These are phyloP conservation scores for Prorocentrum cordatum DNA, from an alignment of 169 alveolate genomes.

Conservation along the genomic window DNA sequence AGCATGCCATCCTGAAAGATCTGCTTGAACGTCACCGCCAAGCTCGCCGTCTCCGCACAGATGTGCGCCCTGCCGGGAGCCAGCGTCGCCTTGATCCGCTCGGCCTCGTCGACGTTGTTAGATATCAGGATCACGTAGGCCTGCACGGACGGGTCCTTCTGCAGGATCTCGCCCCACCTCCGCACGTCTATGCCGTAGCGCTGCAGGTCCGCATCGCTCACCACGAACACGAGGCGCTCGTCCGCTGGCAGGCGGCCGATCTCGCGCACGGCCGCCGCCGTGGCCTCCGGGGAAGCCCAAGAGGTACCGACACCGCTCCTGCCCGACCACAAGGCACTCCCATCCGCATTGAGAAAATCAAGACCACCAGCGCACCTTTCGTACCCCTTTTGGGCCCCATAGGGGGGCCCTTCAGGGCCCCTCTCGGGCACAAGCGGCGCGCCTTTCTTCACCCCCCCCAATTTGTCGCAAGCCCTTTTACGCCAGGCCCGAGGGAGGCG, in stretches of 20 bases:
- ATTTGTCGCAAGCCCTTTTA: no score
- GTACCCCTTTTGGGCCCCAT: no score
- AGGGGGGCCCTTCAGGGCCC: no score
- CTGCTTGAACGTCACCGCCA: constrained; percentile 47
- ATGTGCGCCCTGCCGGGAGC: constrained; percentile 41
- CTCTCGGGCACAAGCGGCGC: no score
- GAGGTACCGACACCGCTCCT: no score
- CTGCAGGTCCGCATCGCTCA: constrained; percentile 46
- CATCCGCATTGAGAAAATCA: no score
- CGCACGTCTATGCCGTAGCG: constrained; percentile 35
- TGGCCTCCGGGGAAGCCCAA: no score
- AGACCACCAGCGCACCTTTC: no score
- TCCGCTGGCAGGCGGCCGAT: constrained; percentile 16
- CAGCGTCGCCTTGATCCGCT: constrained; percentile 26
- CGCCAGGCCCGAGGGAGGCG: no score
- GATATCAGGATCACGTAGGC: constrained; percentile 32
- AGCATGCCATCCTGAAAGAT: constrained; percentile 33
- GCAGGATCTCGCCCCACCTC: constrained; percentile 24
- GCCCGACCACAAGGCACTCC: no score
- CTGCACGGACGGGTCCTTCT: constrained; percentile 17
- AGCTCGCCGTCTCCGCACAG: constrained; percentile 34
- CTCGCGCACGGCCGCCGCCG: constrained; percentile 6
- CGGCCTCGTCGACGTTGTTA: constrained; percentile 39
- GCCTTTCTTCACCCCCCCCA: no score
- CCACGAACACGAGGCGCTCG: constrained; percentile 34